Evolutionary conservation across 2,329 filamentous ascomycete genomes (phyloP), one percentile per base, ranked within the genome.

Genomic region (Nothomitra cinnamomea): DNA sequence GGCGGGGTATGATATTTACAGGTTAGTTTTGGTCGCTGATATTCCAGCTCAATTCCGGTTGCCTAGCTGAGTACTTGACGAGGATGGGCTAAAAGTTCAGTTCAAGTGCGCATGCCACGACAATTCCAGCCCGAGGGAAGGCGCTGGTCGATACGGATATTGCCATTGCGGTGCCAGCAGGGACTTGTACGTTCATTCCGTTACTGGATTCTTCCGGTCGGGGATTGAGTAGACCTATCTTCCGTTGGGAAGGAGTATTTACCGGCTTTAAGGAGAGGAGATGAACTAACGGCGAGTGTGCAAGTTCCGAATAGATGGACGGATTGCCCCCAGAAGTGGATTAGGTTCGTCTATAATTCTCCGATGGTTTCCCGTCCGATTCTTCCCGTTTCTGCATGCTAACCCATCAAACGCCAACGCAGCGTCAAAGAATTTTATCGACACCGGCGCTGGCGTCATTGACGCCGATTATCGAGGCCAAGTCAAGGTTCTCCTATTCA

Each of bases 401-500:
- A 22, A 22, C 36, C 5, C 28, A 32, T 32, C 5, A 10, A 10
- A 32, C 28, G n/a, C 28, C 28, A 32, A 4, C 4, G 25, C 15
- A 48, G 90, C 90, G 1, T 76, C 82, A 56, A 98, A 98, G 73
- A 81, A 96, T 72, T 92, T 89, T 70, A 96, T 98, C 66, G 88
- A 95, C 67, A 92, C 86, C 0, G 88, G 94, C 57, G 92, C 92
- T 0, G 92, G 92, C 53, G 92, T 98, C 58, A 96, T 98, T 62
- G 92, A 98, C 68, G 89, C 90, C 35, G 92, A 98, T 69, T 98
- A 98, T 73, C 79, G 92, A 36, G 92, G 92, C 19, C 85, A 85
- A 60, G 83, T 98, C 62, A 95, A 94, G 74, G 85, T 98, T 24
- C 76, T 98, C 60, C 78, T 98, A 52, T 96, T 96, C 69, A 98